Conservation (phyloP, 306 rosid species). For the Medicago lupulina region DNA sequence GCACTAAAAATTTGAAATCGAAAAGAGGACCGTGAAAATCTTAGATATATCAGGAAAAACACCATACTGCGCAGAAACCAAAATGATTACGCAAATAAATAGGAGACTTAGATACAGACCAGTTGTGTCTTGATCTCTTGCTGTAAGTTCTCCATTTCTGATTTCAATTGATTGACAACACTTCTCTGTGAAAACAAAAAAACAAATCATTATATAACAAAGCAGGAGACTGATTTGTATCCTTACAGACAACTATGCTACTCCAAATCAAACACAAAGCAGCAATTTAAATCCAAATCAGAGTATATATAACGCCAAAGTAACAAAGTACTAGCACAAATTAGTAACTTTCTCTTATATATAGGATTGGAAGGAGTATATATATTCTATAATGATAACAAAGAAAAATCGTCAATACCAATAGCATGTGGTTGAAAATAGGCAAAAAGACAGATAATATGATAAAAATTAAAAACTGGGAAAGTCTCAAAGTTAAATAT, state of each 20-base stretch:
- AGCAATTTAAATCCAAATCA: constrained; percentile 31
- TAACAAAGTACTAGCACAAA: constrained; percentile 32
- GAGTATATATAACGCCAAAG: constrained; percentile 5
- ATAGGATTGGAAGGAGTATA: not conserved
- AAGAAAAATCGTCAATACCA: constrained; percentile 11
- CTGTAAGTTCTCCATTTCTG: constrained; percentile 79
- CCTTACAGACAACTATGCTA: constrained; percentile 28
- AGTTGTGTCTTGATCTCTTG: constrained; percentile 75
- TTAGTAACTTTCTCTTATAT: not conserved
- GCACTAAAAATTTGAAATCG: constrained; percentile 6
- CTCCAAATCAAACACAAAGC: constrained; percentile 28
- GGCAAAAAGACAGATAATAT: constrained; percentile 10
- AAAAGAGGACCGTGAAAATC: constrained; percentile 15
- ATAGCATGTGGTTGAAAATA: constrained; percentile 11
- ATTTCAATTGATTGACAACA: constrained; percentile 80
- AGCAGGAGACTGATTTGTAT: constrained; percentile 9
- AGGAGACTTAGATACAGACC: constrained; percentile 60
- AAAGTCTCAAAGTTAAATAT: constrained; percentile 21
- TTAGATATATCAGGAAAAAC: constrained; percentile 3
- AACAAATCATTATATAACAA: constrained; percentile 37
- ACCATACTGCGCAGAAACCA: constrained; percentile 14
- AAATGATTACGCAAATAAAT: constrained; percentile 23
- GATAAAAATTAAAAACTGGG: constrained; percentile 6
- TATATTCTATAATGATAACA: constrained; percentile 1
- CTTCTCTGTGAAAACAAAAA: constrained; percentile 63